These are phyloP conservation scores for Podospora conica DNA, from an alignment of 495 filamentous ascomycete genomes.

Conservation along the genomic window DNA sequence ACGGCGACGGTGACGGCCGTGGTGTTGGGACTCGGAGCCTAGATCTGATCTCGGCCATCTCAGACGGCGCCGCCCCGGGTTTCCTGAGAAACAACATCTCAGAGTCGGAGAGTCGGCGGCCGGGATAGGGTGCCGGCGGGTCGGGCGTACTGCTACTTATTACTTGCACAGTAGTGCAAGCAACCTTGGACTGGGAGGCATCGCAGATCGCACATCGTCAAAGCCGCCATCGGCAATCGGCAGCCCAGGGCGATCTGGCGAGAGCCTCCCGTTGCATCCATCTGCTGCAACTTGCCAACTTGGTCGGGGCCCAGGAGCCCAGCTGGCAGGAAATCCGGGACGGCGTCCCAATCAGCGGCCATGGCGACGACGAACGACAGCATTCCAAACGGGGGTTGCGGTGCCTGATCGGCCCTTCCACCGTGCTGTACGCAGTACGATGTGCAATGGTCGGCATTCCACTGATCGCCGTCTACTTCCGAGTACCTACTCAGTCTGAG, in stretches of 20 bases:
- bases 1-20: neutral
- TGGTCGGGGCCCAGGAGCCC: constrained; percentile 1
- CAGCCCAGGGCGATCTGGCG: neutral
- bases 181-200: too few species aligned
- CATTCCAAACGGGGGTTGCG: neutral
- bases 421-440: too few species aligned
- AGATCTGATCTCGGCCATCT: neutral
- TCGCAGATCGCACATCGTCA: neutral
- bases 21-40: neutral
- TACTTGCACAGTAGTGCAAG: too few species aligned
- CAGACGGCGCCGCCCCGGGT: neutral
- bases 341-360: neutral
- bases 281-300: neutral
- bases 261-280: neutral
- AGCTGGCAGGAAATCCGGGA: neutral
- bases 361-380: neutral
- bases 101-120: neutral
- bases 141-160: neutral
- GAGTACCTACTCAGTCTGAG: too few species aligned
- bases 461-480: too few species aligned
- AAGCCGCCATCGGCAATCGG: neutral
- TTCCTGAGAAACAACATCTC: neutral
- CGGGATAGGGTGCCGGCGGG: neutral
- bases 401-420: neutral
- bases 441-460: too few species aligned